Conservation (phyloP, 2,329 filamentous ascomycete genomes). For the Talaromyces sp. region DNA sequence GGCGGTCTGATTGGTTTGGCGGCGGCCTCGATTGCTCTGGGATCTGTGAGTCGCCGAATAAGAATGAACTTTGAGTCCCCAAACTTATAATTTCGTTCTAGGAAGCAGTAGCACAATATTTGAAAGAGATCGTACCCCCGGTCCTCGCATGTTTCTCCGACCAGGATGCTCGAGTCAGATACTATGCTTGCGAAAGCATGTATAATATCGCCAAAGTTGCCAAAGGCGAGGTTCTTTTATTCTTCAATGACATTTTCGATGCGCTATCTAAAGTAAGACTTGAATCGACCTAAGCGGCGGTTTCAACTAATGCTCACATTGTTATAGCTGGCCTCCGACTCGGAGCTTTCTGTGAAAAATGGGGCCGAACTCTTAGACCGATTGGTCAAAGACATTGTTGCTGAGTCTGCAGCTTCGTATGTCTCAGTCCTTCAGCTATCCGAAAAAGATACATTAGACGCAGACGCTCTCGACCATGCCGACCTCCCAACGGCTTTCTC, state of each 20-base stretch:
- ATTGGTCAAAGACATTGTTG: constrained; percentile 92
- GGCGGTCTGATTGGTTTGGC: constrained; percentile 94
- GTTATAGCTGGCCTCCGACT: constrained; percentile 83
- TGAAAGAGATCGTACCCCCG: constrained; percentile 91
- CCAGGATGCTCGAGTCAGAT: constrained; percentile 94
- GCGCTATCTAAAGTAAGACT: constrained; percentile 82
- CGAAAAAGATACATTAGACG: constrained; percentile 50
- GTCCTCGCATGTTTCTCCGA: constrained; percentile 97
- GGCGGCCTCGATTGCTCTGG: constrained; percentile 92
- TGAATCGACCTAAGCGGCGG: constrained; percentile 15
- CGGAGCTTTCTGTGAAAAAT: constrained; percentile 96
- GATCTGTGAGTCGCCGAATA: constrained; percentile 66
- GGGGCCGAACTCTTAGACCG: constrained; percentile 93
- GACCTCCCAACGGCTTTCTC: constrained; percentile 82
- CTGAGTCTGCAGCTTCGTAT: constrained; percentile 92
- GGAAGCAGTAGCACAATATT: constrained; percentile 87
- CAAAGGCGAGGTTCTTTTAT: constrained; percentile 93
- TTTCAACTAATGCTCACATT: background rate
- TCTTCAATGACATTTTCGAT: constrained; percentile 99
- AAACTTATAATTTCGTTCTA: constrained; percentile 20
- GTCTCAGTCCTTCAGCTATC: constrained; percentile 79
- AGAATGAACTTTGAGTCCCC: background rate
- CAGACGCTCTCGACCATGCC: constrained; percentile 39
- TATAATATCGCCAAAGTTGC: constrained; percentile 99
- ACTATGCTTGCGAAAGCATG: constrained; percentile 99